Percentiles rank a stretch among this genome's conserved stretches.
These are phyloP conservation scores for Yamadazyma philogaea DNA, from an alignment of 805 yeast genomes.

Conservation along the genomic window DNA sequence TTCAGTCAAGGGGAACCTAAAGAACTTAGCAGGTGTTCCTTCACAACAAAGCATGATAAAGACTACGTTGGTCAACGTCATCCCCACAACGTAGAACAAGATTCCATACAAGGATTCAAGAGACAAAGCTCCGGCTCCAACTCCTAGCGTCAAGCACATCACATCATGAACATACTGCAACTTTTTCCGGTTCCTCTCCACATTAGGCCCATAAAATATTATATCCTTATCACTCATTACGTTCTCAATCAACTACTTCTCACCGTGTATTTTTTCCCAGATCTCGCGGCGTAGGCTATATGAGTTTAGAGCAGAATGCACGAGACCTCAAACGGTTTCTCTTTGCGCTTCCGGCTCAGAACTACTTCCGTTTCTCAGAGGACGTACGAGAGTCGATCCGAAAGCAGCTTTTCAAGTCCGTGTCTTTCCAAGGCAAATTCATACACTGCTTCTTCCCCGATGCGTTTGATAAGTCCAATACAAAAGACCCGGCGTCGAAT, in stretches of 20 bases:
- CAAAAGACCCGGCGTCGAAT: constrained; percentile 10
- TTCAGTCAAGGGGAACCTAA: constrained; percentile 29
- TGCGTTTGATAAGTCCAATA: constrained; percentile 10
- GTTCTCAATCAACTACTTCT: not conserved
- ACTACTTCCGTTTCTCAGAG: constrained; percentile 25
- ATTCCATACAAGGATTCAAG: constrained; percentile 37
- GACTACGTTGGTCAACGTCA: constrained; percentile 26
- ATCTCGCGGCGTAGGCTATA: not conserved
- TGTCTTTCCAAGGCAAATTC: constrained; percentile 31
- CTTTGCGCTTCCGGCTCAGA: constrained; percentile 29
- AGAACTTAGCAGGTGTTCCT: constrained; percentile 24
- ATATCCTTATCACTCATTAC: constrained; percentile 11
- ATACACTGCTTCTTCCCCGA: constrained; percentile 36
- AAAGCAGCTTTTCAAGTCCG: constrained; percentile 28
- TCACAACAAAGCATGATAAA: constrained; percentile 33
- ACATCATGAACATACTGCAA: constrained; percentile 35
- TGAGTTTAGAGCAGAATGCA: not conserved
- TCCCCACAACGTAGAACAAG: constrained; percentile 32
- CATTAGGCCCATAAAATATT: constrained; percentile 25
- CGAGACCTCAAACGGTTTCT: constrained; percentile 26
- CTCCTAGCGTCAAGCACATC: constrained; percentile 35
- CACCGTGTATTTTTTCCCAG: not conserved
- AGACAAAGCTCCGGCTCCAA: constrained; percentile 39
- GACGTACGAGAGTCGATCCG: constrained; percentile 26
- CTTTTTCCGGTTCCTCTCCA: constrained; percentile 29